Base-by-base conservation (phyloP, 306 rosid species). In the Amphicarpaea edgeworthii region DNA sequence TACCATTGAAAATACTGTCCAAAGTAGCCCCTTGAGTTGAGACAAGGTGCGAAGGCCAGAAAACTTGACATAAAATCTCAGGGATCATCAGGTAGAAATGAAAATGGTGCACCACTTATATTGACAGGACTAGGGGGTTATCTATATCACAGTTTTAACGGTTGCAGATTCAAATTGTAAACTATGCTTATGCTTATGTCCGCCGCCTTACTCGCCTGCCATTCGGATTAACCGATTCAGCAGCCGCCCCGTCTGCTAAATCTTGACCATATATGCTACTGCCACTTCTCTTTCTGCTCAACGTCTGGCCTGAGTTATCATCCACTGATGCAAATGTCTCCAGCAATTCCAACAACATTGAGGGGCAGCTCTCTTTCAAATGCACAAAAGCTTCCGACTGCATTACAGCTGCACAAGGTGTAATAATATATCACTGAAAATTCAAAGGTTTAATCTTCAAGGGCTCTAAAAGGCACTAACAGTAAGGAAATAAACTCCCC, bases 341-440 rank as follows among this genome's bases (percentile, higher is more conserved):
- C 79, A 93, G 86, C 78, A 93, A 72, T 90, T 93, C 96, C 50
- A 86, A 77, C 81, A 88, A 83, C 84, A 93, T 85, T 2, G 93
- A 80, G 19, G 97, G 96, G 83, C 96, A 90, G 78, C 89, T 90
- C 85, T 88, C 96, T 70, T 88, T 90, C 79, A 93, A 81, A 71
- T 87, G 90, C 80, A 53, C 69, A 77, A 88, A 93, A 16, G 97
- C 94, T 83, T 91, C 93, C 4, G 98, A 94, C 61, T 87, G 96
- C 98, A 94, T 90, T 47, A 94, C 97, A 67, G 88, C 98, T 94
- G 93, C 81, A 84, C 11, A 77, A 70, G 65, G 67, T 58, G 78
- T 30, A 54, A 55, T 16, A 68, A 68, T 59, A 40, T 60, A 76
- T 54, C 28, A 83, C 23, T 12, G 34, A 42, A 59, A 43, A 45